Conservation (phyloP, 305 asterid species). For the Galium porrigens region DNA sequence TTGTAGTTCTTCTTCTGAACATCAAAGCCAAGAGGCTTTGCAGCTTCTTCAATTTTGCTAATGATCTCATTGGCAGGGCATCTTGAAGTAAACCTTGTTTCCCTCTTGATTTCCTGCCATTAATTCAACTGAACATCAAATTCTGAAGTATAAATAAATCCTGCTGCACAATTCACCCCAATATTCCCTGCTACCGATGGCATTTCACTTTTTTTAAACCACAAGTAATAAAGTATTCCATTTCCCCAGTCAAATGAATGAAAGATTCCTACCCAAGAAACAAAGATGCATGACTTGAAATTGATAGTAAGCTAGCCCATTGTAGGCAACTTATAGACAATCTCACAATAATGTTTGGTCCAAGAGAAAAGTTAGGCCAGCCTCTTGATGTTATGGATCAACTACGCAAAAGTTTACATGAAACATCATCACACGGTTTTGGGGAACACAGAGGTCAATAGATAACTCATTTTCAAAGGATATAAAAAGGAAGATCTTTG, state of each 20-base stretch:
- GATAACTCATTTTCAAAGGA: neutral
- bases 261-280: neutral
- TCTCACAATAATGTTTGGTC: neutral
- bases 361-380: neutral
- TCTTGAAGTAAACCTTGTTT: conserved; percentile 76
- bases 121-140: neutral
- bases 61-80: conserved; percentile 67
- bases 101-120: conserved; percentile 60
- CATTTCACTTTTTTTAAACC: neutral
- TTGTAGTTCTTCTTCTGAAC: conserved; percentile 77
- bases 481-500: neutral
- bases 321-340: neutral
- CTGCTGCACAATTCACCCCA: neutral
- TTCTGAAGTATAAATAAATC: neutral
- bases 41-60: conserved; percentile 79
- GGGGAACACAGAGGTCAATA: neutral
- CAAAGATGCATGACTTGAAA: neutral
- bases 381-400: neutral
- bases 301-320: conserved; percentile 5
- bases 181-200: neutral
- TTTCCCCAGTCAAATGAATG: neutral
- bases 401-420: neutral
- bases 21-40: conserved; percentile 80
- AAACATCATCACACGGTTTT: neutral
- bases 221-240: neutral